Evolutionary conservation across 352 stramenopile species (phyloP), one percentile per base, ranked within the genome.

Genomic region (Peronospora tabacina): DNA sequence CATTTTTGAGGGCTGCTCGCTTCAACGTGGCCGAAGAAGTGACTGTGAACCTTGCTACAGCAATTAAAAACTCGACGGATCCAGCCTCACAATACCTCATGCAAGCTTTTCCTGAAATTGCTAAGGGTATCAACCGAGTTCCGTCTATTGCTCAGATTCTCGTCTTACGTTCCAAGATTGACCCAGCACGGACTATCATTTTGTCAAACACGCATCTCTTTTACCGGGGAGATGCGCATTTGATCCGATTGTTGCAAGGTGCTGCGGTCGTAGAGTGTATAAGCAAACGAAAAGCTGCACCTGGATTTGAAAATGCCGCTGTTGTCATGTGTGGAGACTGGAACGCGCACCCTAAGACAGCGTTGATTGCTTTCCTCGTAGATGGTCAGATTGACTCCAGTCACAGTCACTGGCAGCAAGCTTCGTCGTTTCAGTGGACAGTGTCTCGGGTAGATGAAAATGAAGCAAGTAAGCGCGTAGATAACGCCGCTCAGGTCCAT

Each of bases 181-280:
- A 72, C 15, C 51, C 53, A 2, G 11, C 42, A 1, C 47, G 53
- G 15, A 63, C 34, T 16, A 39, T 85, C 15, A 29, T 90, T 44
- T 41, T 87, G n/a, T 71, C 63, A 0, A 90, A 90, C 37, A 87
- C 79, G 9, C 79, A 90, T 39, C 50, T 90, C 6, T 90, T 82
- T 43, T 90, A 87, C 48, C 75, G 79, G 2, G 67, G 82, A 55
- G 79, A 87, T 44, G 64, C 74, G 9, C 64, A 90, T 45, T 61
- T 87, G 57, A 74, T 87, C 28, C 75, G 79, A 10, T 49, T 87
- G 13, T 46, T 87, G 12, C 79, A 90, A 54, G 62, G 68, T 13
- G 50, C 68, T 26, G 68, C 65, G 10, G 47, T 80, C 0, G 66
- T 81, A 11, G 61, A 70, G 5, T 55, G 61, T 20, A 55, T 87